A percentile compares a stretch with the other conserved stretches of the same genome.
phyloP scores from a whole-genome alignment of 805 yeast species.

The Metschnikowia cerradonensis region DNA sequence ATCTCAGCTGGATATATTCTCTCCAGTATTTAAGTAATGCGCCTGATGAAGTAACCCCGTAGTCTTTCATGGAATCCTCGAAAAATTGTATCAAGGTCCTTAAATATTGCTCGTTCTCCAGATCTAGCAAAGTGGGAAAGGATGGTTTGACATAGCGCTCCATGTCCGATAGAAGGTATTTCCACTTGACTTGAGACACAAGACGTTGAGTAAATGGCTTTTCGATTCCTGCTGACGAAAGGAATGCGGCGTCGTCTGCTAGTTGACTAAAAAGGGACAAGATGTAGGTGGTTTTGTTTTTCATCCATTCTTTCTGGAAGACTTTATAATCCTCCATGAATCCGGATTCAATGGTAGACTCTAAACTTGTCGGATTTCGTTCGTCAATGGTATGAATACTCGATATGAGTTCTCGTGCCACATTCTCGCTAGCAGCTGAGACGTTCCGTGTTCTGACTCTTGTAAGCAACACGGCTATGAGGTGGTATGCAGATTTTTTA shows the following conservation, averaged over 20 bases:
- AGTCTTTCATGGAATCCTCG: constrained; percentile 16
- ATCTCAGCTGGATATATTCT: constrained; percentile 1
- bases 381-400: constrained; percentile 14
- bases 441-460: neutral
- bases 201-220: constrained; percentile 18
- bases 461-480: neutral
- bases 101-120: neutral
- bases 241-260: constrained; percentile 11
- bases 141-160: constrained; percentile 16
- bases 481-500: neutral
- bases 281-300: constrained; percentile 10
- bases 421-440: neutral
- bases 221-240: constrained; percentile 10
- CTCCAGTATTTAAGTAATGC: constrained; percentile 28
- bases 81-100: constrained; percentile 15
- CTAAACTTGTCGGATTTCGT: constrained; percentile 12
- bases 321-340: constrained; percentile 16
- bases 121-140: constrained; percentile 20
- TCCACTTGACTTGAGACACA: constrained; percentile 26
- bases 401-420: constrained; percentile 1
- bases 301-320: constrained; percentile 18
- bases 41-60: constrained; percentile 19
- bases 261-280: constrained; percentile 7
- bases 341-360: constrained; percentile 10
- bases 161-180: constrained; percentile 26